Base-by-base conservation (phyloP, 2,329 filamentous ascomycete genomes). In the Decorospora gaudefroyi region DNA sequence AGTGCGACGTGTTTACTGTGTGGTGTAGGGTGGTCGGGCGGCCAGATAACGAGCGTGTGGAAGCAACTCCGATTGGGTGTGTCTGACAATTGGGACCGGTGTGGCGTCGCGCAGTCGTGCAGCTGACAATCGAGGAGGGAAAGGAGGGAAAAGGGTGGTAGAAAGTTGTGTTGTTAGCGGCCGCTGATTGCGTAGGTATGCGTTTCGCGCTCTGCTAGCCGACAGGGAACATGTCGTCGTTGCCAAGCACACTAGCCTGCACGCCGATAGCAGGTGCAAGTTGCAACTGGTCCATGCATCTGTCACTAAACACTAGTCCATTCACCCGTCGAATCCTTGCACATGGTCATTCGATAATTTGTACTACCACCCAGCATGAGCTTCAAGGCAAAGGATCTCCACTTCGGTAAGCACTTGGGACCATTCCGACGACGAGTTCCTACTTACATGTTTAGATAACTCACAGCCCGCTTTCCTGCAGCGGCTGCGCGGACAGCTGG, bases 341-440 rank as follows among this genome's bases (percentile, higher is more conserved):
- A 25, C n/a, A n/a, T n/a, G n/a, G n/a, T n/a, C n/a, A n/a, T n/a
- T n/a, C n/a, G n/a, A n/a, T n/a, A n/a, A n/a, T n/a, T n/a, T n/a
- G n/a, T n/a, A n/a, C 32, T 44, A n/a, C 32, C 19, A 22, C 3
- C 16, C 15, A 51, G 38, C 8, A 86, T 77, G 72, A 75, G 72
- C 49, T 72, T 88, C 64, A 88, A 82, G 39, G 75, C 82, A 57
- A 88, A 87, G 61, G 84, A 88, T 68, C 78, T 90, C 34, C 77
- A 78, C 45, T 90, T 88, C 76, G 77, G 80, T 72, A 38, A 18
- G 49, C 25, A 31, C 4, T 4, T 28, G 10, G 11, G 16, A 16
- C 4, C 1, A 23, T n/a, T n/a, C n/a, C n/a, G n/a, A 10, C 11
- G 7, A 3, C 10, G 13, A 15, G 32, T 77, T 77, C 18, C 74